Evolutionary conservation across 192 early-diverging fungal species (phyloP).

Genomic region (Coemansia asiatica): DNA sequence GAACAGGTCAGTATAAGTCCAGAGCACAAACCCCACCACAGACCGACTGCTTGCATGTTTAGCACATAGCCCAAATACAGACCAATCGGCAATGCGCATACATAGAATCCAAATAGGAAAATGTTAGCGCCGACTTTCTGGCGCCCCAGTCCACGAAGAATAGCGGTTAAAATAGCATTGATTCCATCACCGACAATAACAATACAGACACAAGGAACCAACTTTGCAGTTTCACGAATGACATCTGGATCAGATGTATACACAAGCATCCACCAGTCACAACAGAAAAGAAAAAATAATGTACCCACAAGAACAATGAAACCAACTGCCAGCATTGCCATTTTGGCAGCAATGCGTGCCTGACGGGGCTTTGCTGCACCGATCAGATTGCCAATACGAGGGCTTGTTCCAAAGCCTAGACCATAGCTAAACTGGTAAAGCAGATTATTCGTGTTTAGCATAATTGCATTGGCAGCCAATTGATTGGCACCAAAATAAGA

Average conservation of each 20-base stretch:
- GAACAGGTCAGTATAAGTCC: not conserved
- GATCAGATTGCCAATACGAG: conserved; percentile 80
- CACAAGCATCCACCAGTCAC: conserved; percentile 27
- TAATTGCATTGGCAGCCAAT: no score
- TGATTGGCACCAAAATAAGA: no score
- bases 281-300: not conserved
- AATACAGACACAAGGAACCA: conserved; percentile 75
- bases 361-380: no score
- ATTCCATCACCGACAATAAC: conserved; percentile 61
- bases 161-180: conserved; percentile 57
- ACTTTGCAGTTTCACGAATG: conserved; percentile 62
- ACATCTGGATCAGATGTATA: conserved; percentile 70
- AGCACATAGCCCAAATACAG: no score
- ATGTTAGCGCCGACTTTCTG: conserved; percentile 51
- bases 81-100: conserved; percentile 48
- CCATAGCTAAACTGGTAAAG: conserved; percentile 71
- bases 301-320: conserved; percentile 44
- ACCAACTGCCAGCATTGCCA: conserved; percentile 55
- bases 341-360: no score
- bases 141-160: conserved; percentile 53
- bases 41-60: no score
- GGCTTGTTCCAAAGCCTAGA: conserved; percentile 69
- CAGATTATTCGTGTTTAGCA: conserved; percentile 65
- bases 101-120: conserved; percentile 53
- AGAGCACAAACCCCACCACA: conserved; percentile 32